phyloP scores from a whole-genome alignment of 1,284 basidiomycete species.

The Cutaneotrichosporon cutaneum region DNA sequence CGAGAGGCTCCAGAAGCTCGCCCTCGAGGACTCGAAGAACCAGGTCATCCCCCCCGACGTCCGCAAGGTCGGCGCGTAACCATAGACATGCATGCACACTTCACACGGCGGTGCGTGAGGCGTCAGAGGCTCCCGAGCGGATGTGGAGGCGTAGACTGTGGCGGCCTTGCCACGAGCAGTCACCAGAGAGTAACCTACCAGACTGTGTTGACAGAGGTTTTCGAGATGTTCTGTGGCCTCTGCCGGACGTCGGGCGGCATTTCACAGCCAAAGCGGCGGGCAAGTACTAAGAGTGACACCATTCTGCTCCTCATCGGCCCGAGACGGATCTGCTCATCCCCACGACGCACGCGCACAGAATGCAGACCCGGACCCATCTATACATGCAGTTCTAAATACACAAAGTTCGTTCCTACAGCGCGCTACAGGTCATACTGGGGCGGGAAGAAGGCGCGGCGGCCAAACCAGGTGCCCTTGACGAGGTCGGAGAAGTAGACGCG shows the following conservation, averaged over 20 bases:
- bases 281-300: no score
- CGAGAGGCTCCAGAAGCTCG: slow-evolving; percentile 17
- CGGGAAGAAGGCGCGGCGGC: slow-evolving; percentile 48
- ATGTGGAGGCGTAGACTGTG: neutral
- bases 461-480: slow-evolving; percentile 61
- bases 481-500: slow-evolving; percentile 81
- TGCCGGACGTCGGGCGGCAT: no score
- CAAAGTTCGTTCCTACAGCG: neutral
- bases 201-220: no score
- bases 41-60: slow-evolving; percentile 33
- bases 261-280: no score
- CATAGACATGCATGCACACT: slow-evolving; percentile 12
- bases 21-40: slow-evolving; percentile 31
- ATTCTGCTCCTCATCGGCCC: no score
- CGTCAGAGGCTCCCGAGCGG: no score
- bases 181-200: neutral
- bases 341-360: no score
- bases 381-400: neutral
- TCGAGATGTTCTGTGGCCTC: no score
- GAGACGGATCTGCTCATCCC: no score
- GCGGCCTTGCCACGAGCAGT: neutral
- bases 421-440: slow-evolving; percentile 34
- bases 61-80: neutral
- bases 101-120: neutral
- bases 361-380: neutral